A percentile compares a stretch with the other conserved stretches of the same genome.
phyloP scores from a whole-genome alignment of 202 grass and related monocot species.

The Digitaria exilis region DNA sequence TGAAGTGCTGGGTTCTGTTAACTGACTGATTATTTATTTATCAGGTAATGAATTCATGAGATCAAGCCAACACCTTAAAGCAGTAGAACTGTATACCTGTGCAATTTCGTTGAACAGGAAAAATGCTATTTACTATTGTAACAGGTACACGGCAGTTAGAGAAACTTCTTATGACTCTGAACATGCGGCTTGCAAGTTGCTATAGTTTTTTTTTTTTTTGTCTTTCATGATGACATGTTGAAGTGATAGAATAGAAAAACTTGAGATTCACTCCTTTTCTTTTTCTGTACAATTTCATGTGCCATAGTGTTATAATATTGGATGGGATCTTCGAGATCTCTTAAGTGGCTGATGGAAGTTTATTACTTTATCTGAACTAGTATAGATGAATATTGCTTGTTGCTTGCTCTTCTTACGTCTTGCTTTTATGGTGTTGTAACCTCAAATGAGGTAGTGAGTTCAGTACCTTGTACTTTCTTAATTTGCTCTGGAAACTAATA shows the following conservation, averaged over 20 bases:
- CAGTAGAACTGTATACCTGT: slow-evolving; percentile 72
- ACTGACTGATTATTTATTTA: slow-evolving; percentile 41
- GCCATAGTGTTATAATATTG: background rate
- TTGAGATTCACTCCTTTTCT: background rate
- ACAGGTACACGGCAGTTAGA: slow-evolving; percentile 51
- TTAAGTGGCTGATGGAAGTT: background rate
- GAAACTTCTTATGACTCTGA: slow-evolving; percentile 12
- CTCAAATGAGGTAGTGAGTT: background rate
- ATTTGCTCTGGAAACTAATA: background rate
- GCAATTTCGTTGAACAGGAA: slow-evolving; percentile 65
- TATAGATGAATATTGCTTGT: slow-evolving; percentile 10
- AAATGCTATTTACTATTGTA: slow-evolving; percentile 78
- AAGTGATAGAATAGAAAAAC: background rate
- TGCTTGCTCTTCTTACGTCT: background rate
- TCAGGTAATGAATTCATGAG: slow-evolving; percentile 76
- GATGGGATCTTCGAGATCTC: slow-evolving; percentile 10
- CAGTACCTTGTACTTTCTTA: slow-evolving; percentile 6
- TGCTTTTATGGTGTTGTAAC: slow-evolving; percentile 19
- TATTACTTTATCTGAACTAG: background rate
- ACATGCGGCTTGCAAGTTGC: background rate
- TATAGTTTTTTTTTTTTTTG: background rate
- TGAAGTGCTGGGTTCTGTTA: slow-evolving; percentile 16
- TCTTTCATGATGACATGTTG: background rate
- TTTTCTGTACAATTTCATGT: background rate
- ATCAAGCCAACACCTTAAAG: slow-evolving; percentile 58